Percentiles rank a stretch among this genome's conserved stretches.
Evolutionary conservation across 2,329 filamentous ascomycete species (phyloP).

Genomic region (Simplicillium sp.): DNA sequence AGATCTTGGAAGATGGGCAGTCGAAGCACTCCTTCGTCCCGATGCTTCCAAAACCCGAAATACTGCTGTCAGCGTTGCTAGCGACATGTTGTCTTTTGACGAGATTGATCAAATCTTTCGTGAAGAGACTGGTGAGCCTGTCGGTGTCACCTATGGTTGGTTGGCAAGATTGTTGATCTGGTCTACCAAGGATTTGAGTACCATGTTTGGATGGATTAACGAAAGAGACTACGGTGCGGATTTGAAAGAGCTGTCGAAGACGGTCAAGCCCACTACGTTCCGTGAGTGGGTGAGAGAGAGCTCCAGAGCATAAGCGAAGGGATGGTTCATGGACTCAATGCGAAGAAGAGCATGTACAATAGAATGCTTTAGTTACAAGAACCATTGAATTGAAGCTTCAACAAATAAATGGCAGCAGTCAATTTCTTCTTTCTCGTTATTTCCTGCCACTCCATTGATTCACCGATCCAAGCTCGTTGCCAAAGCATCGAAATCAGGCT

Average conservation of each 20-base stretch:
- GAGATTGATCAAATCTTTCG: slow-evolving; percentile 12
- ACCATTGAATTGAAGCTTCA: too few species aligned
- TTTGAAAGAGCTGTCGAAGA: slow-evolving; percentile 9
- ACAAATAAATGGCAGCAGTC: too few species aligned
- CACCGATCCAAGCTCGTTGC: not conserved
- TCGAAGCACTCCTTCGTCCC: slow-evolving; percentile 9
- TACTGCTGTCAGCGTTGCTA: slow-evolving; percentile 13
- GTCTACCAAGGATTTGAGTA: slow-evolving; percentile 12
- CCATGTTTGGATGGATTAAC: slow-evolving; percentile 13
- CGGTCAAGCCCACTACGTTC: slow-evolving; percentile 13
- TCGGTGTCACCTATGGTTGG: slow-evolving; percentile 12
- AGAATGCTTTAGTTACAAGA: too few species aligned
- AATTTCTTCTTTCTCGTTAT: too few species aligned
- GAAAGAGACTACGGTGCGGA: slow-evolving; percentile 13
- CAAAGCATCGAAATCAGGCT: slow-evolving; percentile 1
- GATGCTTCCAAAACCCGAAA: slow-evolving; percentile 11
- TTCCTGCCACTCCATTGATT: too few species aligned
- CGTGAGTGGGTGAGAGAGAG: slow-evolving; percentile 10
- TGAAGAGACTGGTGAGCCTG: slow-evolving; percentile 10
- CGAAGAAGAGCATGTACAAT: too few species aligned
- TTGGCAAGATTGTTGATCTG: slow-evolving; percentile 12
- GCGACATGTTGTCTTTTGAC: slow-evolving; percentile 14
- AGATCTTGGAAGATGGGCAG: slow-evolving; percentile 16
- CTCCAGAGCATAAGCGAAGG: too few species aligned
- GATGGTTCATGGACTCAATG: too few species aligned